A percentile compares a stretch with the other conserved stretches of the same genome.
Evolutionary conservation across 1,139 yeast genomes (phyloP).

Genomic region (Pichia sp.): DNA sequence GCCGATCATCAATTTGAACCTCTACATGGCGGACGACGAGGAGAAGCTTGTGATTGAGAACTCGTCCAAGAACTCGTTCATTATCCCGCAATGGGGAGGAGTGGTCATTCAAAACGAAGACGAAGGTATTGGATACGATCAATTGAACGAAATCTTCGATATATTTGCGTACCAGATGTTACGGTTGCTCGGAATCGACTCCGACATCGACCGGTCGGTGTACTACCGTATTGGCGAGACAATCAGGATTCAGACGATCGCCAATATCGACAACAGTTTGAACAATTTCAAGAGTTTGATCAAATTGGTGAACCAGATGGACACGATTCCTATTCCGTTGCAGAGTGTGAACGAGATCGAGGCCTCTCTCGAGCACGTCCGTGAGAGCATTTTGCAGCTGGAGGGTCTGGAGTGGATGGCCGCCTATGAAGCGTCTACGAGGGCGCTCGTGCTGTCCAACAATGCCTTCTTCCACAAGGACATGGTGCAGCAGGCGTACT

Average conservation of each 20-base stretch:
- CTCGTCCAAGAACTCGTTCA: conserved; percentile 61
- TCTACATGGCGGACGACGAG: conserved; percentile 55
- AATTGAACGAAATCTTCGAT: conserved; percentile 60
- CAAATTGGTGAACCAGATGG: conserved; percentile 63
- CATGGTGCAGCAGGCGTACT: conserved; percentile 93
- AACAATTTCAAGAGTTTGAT: conserved; percentile 69
- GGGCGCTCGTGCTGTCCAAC: conserved; percentile 58
- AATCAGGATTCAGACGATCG: conserved; percentile 54
- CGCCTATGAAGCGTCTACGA: conserved; percentile 55
- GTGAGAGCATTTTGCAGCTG: conserved; percentile 19
- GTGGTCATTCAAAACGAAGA: conserved; percentile 49
- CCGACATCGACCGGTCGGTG: conserved; percentile 49
- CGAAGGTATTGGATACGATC: conserved; percentile 34
- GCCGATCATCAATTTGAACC: conserved; percentile 68
- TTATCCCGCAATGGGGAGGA: conserved; percentile 93
- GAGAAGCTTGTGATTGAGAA: conserved; percentile 41
- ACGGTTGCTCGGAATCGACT: conserved; percentile 68
- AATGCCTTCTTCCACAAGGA: conserved; percentile 88
- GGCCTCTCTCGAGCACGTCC: conserved; percentile 34
- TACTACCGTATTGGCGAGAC: conserved; percentile 63
- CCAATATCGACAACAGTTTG: conserved; percentile 49
- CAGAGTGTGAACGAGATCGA: conserved; percentile 51
- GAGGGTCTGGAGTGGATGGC: conserved; percentile 34
- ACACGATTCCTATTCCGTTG: conserved; percentile 80
- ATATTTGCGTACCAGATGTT: conserved; percentile 74